A percentile compares a stretch with the other conserved stretches of the same genome.
Evolutionary conservation across 495 filamentous ascomycete species (phyloP).

Genomic region (Penicillium steckii): DNA sequence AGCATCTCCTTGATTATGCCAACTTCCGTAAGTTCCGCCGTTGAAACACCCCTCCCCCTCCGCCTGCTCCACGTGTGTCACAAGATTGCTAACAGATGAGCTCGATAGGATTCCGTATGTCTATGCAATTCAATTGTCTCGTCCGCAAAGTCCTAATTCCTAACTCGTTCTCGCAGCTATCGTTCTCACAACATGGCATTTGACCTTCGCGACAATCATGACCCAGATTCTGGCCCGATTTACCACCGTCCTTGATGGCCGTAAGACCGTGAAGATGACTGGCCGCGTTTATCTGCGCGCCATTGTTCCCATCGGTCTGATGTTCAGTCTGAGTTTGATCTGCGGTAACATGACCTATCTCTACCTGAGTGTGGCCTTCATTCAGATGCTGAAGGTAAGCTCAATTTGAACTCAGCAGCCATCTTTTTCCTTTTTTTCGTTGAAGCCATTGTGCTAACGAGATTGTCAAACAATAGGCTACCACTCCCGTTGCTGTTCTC

Average conservation of each 20-base stretch:
- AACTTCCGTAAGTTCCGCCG: conserved; percentile 69
- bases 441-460: background rate
- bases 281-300: conserved; percentile 85
- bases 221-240: conserved; percentile 86
- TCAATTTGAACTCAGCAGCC: background rate
- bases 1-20: conserved; percentile 85
- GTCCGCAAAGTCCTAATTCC: conserved; percentile 9
- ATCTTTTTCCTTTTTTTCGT: background rate
- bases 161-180: conserved; percentile 41
- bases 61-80: background rate
- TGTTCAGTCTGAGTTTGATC: conserved; percentile 92
- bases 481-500: conserved; percentile 86
- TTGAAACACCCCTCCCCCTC: background rate
- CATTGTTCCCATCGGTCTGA: conserved; percentile 88
- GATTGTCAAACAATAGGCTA: conserved; percentile 55
- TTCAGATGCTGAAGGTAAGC: conserved; percentile 93
- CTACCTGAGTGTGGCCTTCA: conserved; percentile 90
- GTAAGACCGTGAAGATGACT: conserved; percentile 92
- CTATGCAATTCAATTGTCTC: background rate
- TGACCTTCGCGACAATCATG: conserved; percentile 84
- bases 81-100: conserved; percentile 3
- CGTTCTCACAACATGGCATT: conserved; percentile 90
- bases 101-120: conserved; percentile 43
- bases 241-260: conserved; percentile 81
- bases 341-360: conserved; percentile 92